Base-by-base conservation (phyloP, 257 asterid species). In the Nicotiana undulata region DNA sequence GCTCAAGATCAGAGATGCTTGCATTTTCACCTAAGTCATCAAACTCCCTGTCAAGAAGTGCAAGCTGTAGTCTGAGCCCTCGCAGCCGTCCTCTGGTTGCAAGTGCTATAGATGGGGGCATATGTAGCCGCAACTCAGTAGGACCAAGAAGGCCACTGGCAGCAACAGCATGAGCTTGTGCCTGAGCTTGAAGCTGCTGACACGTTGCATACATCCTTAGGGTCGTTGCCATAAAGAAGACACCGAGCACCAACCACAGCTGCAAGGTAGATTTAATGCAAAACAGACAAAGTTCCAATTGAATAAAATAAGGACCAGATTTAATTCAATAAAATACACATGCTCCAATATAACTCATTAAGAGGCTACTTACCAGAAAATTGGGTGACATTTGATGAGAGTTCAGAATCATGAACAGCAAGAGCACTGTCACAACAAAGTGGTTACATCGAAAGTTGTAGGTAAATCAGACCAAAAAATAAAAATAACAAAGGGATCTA, bases 201-300 rank as follows among this genome's bases (percentile, higher is more conserved):
- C 99, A 96, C 7, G 99, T 96, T 68, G 99, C 98, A 84, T 96
- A 96, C 99, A 96, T 96, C 86, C 99, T 90, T 80, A 96, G 85
- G 72, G 90, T 86, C 37, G 98, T 94, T 67, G 99, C 99, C 97
- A 93, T 92, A 77, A 94, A 86, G 86, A 96, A 96, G 72, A 96
- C 98, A 80, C 93, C 99, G 53, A 96, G 98, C 70, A 94, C 99
- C 92, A 96, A 78, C 99, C 99, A 96, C 46, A 96, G 98, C 99
- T 96, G 85, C 76, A 58, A 51, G 72, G 22, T 12, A 66, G 34
- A 63, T 79, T 84, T 68, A 75, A 63, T 49, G 78, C 44, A 63
- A 34, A 40, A 13, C 11, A 16, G 26, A 31, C 22, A 56, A 82
- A 17, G 29, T 34, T 55, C 58, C 40, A 72, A 9, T 34, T 51